Percentiles rank a stretch among this genome's conserved stretches.
Conservation (phyloP, 495 filamentous ascomycete genomes). For the Lophiotrema nucula region DNA sequence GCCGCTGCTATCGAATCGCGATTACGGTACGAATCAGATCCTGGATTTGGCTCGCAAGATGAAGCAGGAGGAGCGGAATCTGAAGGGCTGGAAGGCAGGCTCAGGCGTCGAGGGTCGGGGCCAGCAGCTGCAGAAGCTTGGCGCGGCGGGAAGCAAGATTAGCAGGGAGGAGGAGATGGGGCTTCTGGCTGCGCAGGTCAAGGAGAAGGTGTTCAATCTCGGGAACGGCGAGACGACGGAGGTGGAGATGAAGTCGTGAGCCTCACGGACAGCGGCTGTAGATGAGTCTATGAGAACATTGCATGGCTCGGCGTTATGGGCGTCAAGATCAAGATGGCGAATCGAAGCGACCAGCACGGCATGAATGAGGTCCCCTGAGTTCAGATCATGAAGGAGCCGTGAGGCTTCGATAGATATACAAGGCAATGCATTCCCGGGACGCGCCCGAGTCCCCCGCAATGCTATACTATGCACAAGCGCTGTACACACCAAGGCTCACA, state of each 20-base stretch:
- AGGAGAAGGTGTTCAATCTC: constrained; percentile 73
- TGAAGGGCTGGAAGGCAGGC: constrained; percentile 27
- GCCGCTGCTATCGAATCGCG: constrained; percentile 87
- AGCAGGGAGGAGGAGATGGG: constrained; percentile 84
- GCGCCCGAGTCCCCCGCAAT: no score
- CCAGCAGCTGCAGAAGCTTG: constrained; percentile 72
- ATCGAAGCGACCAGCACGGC: no score
- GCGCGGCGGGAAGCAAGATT: constrained; percentile 75
- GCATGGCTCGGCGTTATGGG: constrained; percentile 28
- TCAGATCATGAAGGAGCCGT: no score
- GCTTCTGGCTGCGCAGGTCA: constrained; percentile 76
- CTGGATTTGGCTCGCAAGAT: constrained; percentile 81
- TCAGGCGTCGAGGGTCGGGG: constrained; percentile 43
- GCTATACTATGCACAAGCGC: no score
- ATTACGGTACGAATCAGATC: constrained; percentile 91
- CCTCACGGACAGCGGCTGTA: not conserved
- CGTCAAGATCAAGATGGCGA: not conserved
- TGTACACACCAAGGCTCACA: no score
- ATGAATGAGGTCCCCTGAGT: no score
- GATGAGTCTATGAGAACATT: constrained; percentile 8
- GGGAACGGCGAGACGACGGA: constrained; percentile 8
- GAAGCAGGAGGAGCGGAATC: constrained; percentile 55
- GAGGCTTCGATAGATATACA: no score
- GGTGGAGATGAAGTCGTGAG: constrained; percentile 28
- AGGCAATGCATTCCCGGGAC: no score